Evolutionary conservation across 2,329 filamentous ascomycete genomes (phyloP), one percentile per base, ranked within the genome.

Genomic region (Alternaria incomplexa): DNA sequence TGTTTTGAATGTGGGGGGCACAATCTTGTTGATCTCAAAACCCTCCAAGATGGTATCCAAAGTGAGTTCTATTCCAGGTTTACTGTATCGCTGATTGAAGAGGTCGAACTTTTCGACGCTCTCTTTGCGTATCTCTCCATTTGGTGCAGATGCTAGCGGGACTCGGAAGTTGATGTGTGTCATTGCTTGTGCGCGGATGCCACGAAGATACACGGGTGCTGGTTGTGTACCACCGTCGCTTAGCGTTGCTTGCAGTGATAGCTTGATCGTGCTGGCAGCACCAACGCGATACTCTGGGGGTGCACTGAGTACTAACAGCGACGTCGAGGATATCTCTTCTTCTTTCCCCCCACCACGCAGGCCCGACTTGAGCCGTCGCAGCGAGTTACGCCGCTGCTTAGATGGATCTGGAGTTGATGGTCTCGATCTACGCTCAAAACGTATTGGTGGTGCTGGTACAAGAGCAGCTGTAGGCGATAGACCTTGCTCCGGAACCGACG

Each of bases 1-100:
- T 10, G 70, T 71, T 20, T 56, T 64, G 30, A 74, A 74, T 2
- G 64, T 64, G 5, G 72, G 69, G 5, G 65, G 64, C 7, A 72
- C 61, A 15, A 64, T 52, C 5, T 48, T 63, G 56, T 58, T 71
- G 53, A 72, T 63, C 10, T 61, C 61, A 23, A 70, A 65, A 12
- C 58, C 59, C 7, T 67, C 40, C n/a, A 68, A 20, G 3, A 30
- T 32, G 1, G 66, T 69, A 10, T 63, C 58, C 5, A 54, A 54
- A 2, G 48, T 59, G 23, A 66, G 58, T 12, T 64, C 23, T 13
- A 72, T 47, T 9, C 69, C 69, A 6, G 69, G 68, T 28, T 67
- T 70, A 28, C 63, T 61, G 56, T 67, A 73, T 48, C 70, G 63
- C 10, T 68, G 60, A 40, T 68, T 66, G 64, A 68, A 68, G 3